Conservation (phyloP, 495 filamentous ascomycete species). For the Penicillium robsamsonii region DNA sequence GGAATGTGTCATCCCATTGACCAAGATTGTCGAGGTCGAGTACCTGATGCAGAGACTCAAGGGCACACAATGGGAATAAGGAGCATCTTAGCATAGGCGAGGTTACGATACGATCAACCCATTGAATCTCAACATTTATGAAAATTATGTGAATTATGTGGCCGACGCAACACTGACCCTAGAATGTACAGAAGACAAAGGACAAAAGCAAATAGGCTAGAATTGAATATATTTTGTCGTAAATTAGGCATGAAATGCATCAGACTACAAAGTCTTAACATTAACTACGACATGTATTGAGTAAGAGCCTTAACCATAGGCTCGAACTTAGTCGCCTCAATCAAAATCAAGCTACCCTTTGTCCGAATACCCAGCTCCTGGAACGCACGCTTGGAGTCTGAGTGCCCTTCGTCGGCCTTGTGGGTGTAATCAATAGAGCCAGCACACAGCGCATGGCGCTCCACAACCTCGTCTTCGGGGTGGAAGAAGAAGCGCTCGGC, state of each 20-base stretch:
- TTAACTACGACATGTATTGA: slow-evolving; percentile 60
- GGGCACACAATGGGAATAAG: slow-evolving; percentile 60
- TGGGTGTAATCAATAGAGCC: slow-evolving; percentile 74
- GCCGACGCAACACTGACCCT: background rate
- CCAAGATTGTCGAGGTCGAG: slow-evolving; percentile 95
- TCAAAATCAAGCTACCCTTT: slow-evolving; percentile 73
- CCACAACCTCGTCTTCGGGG: slow-evolving; percentile 90
- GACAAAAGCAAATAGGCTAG: slow-evolving; percentile 14
- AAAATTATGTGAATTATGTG: slow-evolving; percentile 6
- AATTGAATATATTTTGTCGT: slow-evolving; percentile 27
- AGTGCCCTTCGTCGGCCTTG: slow-evolving; percentile 68
- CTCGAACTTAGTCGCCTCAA: slow-evolving; percentile 67
- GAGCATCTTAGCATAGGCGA: slow-evolving; percentile 17
- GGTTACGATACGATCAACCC: slow-evolving; percentile 23
- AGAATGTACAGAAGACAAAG: slow-evolving; percentile 2
- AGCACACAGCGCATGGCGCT: slow-evolving; percentile 63
- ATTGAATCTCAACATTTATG: slow-evolving; percentile 11
- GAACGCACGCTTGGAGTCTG: slow-evolving; percentile 91
- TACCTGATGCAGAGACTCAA: slow-evolving; percentile 93
- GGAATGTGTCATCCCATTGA: slow-evolving; percentile 93
- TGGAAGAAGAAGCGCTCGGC: slow-evolving; percentile 81
- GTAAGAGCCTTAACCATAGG: slow-evolving; percentile 65
- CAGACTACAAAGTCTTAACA: slow-evolving; percentile 14
- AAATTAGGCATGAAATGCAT: slow-evolving; percentile 28
- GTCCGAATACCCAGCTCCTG: slow-evolving; percentile 88